Conservation (phyloP, 257 asterid genomes). For the Scutellaria galericulata region DNA sequence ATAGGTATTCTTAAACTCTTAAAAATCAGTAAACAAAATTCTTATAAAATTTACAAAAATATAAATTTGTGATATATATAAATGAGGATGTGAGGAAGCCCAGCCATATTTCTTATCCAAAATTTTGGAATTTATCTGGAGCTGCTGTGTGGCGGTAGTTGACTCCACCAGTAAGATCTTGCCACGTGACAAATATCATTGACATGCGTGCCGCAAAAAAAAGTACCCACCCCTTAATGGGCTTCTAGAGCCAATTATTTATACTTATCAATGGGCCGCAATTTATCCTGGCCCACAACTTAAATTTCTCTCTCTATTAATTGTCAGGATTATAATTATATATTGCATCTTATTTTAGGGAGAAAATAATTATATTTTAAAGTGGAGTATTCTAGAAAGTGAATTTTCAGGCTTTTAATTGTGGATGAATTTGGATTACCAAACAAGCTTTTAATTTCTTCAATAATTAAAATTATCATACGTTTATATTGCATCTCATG, state of each 20-base stretch:
- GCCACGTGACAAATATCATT: constrained; percentile 38
- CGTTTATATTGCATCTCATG: too few relatives aligned
- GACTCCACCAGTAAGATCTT: not conserved
- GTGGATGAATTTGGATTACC: too few relatives aligned
- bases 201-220: constrained; percentile 34
- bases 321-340: not conserved
- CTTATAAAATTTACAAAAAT: not conserved
- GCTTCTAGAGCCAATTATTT: constrained; percentile 15
- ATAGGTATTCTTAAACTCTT: not conserved
- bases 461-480: too few relatives aligned
- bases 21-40: not conserved
- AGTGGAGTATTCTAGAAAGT: too few relatives aligned
- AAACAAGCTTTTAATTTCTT: too few relatives aligned
- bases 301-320: not conserved
- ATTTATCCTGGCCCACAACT: constrained; percentile 27
- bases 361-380: too few relatives aligned
- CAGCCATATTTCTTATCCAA: constrained; percentile 42
- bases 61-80: not conserved
- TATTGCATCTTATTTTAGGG: too few relatives aligned
- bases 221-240: constrained; percentile 27
- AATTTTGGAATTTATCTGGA: constrained; percentile 46
- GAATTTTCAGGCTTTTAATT: too few relatives aligned
- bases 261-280: not conserved
- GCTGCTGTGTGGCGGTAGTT: constrained; percentile 36
- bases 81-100: constrained; percentile 34